Base-by-base conservation (phyloP, 2,329 filamentous ascomycete genomes). In the Bipolaris oryzae region DNA sequence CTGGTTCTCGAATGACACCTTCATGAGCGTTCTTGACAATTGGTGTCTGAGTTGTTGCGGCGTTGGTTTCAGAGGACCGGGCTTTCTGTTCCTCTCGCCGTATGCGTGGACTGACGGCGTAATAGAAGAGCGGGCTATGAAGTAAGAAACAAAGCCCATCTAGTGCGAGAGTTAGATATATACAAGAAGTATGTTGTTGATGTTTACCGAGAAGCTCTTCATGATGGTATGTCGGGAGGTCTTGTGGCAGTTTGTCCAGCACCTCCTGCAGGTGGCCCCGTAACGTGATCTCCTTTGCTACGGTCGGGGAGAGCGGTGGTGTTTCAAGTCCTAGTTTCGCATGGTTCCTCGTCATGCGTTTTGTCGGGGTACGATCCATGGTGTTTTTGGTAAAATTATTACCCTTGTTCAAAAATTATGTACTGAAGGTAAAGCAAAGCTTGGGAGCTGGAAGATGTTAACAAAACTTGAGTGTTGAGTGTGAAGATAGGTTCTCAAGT, bases 121-220 rank as follows among this genome's bases (percentile, higher is more conserved):
- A 61, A 21, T 52, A 50, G 42, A 52, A 63, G 15, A 63, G 49
- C 2, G 58, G 52, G 31, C 52, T 56, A 16, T 21, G 38, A 7
- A 63, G 47, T 11, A 63, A 18, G 13, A 58, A 62, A 42, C 41
- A 50, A 5, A 62, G 44, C 13, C 58, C 45, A 16, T 58, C 60
- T 62, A 15, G 4, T 7, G 9, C 23, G 2, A 16, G 5, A n/a
- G 10, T 54, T 13, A 59, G 37, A 20, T 10, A 2, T 7, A 11
- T 6, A 1, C 10, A 5, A 5, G 28, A 18, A 23, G 20, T 35
- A 7, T 7, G n/a, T 11, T 10, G 3, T 3, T 31, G 10, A 5
- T 2, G 35, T 47, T 37, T 21, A 60, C 57, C 52, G 20, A 62
- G 52, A 11, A 62, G 46, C 6, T 49, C 49, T 3, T 23, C 38